Conservation (phyloP, 2,329 filamentous ascomycete genomes). For the Bisporella sp. region DNA sequence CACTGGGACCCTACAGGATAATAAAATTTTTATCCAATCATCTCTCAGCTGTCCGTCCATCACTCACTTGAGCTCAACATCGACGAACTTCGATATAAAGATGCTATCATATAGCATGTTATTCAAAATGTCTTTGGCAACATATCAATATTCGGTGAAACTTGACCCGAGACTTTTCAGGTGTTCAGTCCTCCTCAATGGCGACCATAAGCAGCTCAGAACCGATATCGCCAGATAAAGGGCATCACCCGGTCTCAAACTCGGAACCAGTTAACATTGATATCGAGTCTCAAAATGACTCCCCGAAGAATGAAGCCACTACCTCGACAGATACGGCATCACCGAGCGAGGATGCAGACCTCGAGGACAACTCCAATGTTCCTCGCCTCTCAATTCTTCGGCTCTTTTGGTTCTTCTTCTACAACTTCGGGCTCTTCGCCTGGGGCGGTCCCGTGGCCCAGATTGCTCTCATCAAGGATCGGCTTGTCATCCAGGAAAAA, state of each 20-base stretch:
- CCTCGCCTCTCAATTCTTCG: conserved; percentile 22
- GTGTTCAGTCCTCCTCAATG: no score
- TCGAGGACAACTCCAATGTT: conserved; percentile 26
- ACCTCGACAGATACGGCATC: background rate
- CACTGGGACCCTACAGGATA: no score
- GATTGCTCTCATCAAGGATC: conserved; percentile 30
- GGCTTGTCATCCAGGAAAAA: conserved; percentile 27
- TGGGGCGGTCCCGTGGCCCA: conserved; percentile 30
- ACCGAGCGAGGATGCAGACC: background rate
- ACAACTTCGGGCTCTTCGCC: conserved; percentile 30
- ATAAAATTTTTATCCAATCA: background rate
- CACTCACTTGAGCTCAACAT: no score
- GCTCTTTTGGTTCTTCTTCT: conserved; percentile 32
- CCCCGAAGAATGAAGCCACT: background rate
- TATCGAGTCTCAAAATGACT: background rate
- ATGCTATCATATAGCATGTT: no score
- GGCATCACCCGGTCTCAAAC: no score
- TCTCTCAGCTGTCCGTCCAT: background rate
- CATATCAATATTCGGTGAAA: no score
- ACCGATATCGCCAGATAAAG: no score
- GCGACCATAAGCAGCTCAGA: no score
- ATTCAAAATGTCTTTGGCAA: no score
- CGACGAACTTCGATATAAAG: no score
- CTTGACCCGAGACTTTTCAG: no score
- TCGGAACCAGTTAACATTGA: background rate